A percentile compares a stretch with the other conserved stretches of the same genome.
phyloP scores from a whole-genome alignment of 257 asterid species.

The Echites panduratus region DNA sequence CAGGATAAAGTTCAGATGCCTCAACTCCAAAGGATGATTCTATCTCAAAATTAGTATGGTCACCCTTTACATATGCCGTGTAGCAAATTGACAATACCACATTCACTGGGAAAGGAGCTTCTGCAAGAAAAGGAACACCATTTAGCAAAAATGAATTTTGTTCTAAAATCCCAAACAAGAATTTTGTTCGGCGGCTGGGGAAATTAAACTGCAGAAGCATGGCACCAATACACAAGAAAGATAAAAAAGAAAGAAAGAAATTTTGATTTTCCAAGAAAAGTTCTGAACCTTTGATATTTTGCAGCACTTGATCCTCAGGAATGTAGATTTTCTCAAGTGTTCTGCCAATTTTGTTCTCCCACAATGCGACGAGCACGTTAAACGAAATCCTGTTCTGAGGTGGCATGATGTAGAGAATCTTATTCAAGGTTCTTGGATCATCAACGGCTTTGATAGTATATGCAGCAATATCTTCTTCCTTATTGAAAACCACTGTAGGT shows the following conservation, averaged over 20 bases:
- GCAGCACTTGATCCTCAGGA: conserved; percentile 41
- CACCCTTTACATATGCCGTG: conserved; percentile 41
- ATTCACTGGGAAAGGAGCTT: conserved; percentile 36
- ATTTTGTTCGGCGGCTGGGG: no score
- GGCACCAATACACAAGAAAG: no score
- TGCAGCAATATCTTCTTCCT: conserved; percentile 47
- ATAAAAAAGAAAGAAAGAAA: neutral
- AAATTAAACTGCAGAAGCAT: no score
- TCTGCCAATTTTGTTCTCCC: conserved; percentile 52
- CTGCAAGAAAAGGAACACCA: conserved; percentile 21
- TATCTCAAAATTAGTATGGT: conserved; percentile 47
- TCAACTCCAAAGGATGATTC: conserved; percentile 52
- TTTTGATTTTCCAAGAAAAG: neutral
- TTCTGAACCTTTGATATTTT: conserved; percentile 40
- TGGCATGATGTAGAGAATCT: conserved; percentile 47
- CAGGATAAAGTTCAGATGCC: conserved; percentile 52
- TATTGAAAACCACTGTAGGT: conserved; percentile 36
- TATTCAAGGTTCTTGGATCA: conserved; percentile 48
- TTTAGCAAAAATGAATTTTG: neutral
- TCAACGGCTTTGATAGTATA: conserved; percentile 49
- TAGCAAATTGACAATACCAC: conserved; percentile 32
- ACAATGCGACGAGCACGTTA: conserved; percentile 43
- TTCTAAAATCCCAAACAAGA: neutral
- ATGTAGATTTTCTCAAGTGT: conserved; percentile 37
- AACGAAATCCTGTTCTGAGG: conserved; percentile 38